Conservation (phyloP, 495 filamentous ascomycete genomes). For the Aspergillus baeticus region DNA sequence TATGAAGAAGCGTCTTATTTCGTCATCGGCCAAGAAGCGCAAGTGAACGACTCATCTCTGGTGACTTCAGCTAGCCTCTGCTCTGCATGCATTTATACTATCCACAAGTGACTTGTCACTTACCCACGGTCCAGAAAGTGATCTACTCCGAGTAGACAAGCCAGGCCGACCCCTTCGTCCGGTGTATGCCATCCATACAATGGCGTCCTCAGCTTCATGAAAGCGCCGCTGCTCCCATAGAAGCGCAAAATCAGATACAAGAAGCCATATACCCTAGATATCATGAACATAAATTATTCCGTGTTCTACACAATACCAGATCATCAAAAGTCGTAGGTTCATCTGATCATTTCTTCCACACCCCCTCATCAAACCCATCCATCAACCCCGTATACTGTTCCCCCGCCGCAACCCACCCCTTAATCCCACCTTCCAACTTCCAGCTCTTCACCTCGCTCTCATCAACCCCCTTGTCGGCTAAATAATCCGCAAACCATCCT, state of each 20-base stretch:
- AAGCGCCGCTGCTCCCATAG: background rate
- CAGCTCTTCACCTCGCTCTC: slow-evolving; percentile 53
- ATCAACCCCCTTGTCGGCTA: slow-evolving; percentile 35
- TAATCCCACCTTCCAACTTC: slow-evolving; percentile 59
- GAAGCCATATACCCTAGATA: too few relatives aligned
- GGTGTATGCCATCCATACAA: background rate
- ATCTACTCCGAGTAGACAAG: background rate
- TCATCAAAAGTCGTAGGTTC: background rate
- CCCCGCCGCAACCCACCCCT: slow-evolving; percentile 62
- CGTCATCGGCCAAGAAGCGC: slow-evolving; percentile 44
- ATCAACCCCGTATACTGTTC: slow-evolving; percentile 54
- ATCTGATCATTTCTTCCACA: slow-evolving; percentile 8
- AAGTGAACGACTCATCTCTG: slow-evolving; percentile 26
- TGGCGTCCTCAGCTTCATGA: background rate
- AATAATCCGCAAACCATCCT: slow-evolving; percentile 65
- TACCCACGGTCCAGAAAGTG: background rate
- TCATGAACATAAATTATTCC: too few relatives aligned
- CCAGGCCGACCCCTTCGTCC: background rate
- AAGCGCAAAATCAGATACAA: too few relatives aligned
- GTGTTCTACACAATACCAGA: background rate
- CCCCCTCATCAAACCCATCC: slow-evolving; percentile 51
- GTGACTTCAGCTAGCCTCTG: background rate
- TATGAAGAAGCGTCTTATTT: slow-evolving; percentile 67
- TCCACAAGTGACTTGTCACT: background rate
- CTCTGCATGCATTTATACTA: background rate